Percentiles rank a stretch among this genome's conserved stretches.
Conservation (phyloP, 176 grass and related monocot genomes). For the Urochloa ruziziensis region DNA sequence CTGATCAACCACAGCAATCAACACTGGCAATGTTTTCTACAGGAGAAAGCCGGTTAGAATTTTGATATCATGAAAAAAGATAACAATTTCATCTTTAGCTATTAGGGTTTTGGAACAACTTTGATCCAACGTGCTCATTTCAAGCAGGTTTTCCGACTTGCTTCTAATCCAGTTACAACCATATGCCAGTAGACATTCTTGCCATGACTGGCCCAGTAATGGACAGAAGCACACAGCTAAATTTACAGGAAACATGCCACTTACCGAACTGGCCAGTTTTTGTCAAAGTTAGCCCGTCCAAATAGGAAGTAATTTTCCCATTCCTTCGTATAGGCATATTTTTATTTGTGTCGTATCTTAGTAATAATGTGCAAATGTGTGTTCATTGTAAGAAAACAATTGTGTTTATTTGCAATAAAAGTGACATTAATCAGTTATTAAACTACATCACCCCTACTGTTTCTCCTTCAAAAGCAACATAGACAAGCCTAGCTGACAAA, state of each 20-base stretch:
- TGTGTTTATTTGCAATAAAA: conserved; percentile 4
- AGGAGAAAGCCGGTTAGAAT: conserved; percentile 4
- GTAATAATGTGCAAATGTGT: conserved; percentile 6
- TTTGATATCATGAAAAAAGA: neutral
- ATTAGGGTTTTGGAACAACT: neutral
- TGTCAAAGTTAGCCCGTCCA: neutral
- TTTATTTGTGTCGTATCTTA: neutral
- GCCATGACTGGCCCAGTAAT: neutral
- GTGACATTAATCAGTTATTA: neutral
- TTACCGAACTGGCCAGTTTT: neutral
- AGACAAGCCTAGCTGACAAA: neutral
- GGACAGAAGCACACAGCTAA: neutral
- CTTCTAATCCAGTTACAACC: neutral
- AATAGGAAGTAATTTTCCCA: neutral
- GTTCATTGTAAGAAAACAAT: neutral
- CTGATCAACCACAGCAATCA: conserved; percentile 86
- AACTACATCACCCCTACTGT: neutral
- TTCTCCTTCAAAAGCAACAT: neutral
- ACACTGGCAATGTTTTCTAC: conserved; percentile 86
- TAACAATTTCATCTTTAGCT: conserved; percentile 6
- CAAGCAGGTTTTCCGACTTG: neutral
- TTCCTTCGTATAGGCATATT: neutral
- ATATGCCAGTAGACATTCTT: neutral
- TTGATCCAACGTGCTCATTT: neutral
- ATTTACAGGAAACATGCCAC: neutral